Conservation (phyloP, 192 early-diverging fungal species). For the Dimargaris xerosporica region DNA sequence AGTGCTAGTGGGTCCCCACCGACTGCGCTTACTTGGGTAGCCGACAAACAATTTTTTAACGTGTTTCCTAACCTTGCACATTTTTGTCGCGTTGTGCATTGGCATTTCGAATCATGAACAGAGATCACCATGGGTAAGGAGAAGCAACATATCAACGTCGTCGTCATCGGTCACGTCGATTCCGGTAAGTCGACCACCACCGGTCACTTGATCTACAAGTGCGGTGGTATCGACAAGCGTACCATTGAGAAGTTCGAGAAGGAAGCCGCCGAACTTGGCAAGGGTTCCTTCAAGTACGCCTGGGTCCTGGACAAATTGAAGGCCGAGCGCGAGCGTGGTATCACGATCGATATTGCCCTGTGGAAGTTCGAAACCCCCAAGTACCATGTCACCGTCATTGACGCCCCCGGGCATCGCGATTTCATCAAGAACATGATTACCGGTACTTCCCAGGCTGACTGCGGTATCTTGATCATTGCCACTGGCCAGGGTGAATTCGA, state of each 20-base stretch:
- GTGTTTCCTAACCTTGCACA: too few species aligned
- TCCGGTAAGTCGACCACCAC: slow-evolving; percentile 98
- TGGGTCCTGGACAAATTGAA: slow-evolving; percentile 99
- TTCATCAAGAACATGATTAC: slow-evolving; percentile 99
- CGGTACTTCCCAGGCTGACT: slow-evolving; percentile 96
- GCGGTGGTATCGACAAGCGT: slow-evolving; percentile 99
- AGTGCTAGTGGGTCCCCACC: too few species aligned
- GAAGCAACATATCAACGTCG: slow-evolving; percentile 98
- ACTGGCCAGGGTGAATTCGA: slow-evolving; percentile 92
- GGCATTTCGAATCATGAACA: too few species aligned
- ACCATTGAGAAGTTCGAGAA: slow-evolving; percentile 99
- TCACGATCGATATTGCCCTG: slow-evolving; percentile 93
- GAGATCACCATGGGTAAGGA: too few species aligned
- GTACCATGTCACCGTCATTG: slow-evolving; percentile 92
- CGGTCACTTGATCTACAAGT: slow-evolving; percentile 89
- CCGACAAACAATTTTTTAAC: too few species aligned
- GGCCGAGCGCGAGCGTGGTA: slow-evolving; percentile 95
- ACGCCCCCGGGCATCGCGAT: slow-evolving; percentile 97
- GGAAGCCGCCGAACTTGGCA: slow-evolving; percentile 97
- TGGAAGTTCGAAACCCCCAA: slow-evolving; percentile 87
- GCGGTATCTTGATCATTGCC: slow-evolving; percentile 95
- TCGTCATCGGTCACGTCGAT: slow-evolving; percentile 98
- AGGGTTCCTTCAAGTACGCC: slow-evolving; percentile 99
- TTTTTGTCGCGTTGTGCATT: too few species aligned
- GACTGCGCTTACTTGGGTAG: too few species aligned